Percentiles rank a stretch among this genome's conserved stretches.
These are phyloP conservation scores for Colletotrichum liaoningense DNA, from an alignment of 2,329 filamentous ascomycete species.

Conservation along the genomic window DNA sequence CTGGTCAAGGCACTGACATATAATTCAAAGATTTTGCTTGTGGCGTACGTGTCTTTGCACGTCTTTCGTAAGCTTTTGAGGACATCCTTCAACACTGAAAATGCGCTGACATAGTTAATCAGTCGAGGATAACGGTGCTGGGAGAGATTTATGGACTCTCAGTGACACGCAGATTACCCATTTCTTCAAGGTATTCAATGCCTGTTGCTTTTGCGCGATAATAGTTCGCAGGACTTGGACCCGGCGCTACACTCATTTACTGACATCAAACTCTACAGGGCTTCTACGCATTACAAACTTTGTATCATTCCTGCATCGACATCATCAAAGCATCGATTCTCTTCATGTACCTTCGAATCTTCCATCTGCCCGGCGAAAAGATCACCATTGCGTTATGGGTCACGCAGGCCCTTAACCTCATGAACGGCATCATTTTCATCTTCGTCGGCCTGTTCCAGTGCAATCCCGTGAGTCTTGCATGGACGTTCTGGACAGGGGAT, in stretches of 20 bases:
- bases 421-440: slow-evolving; percentile 13
- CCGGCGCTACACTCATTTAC: no score
- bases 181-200: slow-evolving; percentile 9
- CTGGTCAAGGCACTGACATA: no score
- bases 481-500: slow-evolving; percentile 26
- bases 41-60: neutral
- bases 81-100: no score
- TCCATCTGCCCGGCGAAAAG: slow-evolving; percentile 28
- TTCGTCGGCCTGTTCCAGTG: slow-evolving; percentile 16
- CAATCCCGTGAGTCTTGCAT: slow-evolving; percentile 8
- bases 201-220: no score
- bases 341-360: slow-evolving; percentile 32
- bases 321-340: slow-evolving; percentile 28
- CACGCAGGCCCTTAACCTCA: neutral
- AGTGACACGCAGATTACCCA: neutral
- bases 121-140: slow-evolving; percentile 26
- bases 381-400: slow-evolving; percentile 16
- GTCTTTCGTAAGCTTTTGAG: slow-evolving; percentile 17
- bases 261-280: neutral
- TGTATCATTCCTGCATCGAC: slow-evolving; percentile 27
- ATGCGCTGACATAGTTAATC: neutral
- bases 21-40: no score
- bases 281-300: slow-evolving; percentile 10
- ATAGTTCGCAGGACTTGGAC: no score
- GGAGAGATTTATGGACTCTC: slow-evolving; percentile 27